Conservation (phyloP, 305 asterid genomes). For the Nicotiana rustica region DNA sequence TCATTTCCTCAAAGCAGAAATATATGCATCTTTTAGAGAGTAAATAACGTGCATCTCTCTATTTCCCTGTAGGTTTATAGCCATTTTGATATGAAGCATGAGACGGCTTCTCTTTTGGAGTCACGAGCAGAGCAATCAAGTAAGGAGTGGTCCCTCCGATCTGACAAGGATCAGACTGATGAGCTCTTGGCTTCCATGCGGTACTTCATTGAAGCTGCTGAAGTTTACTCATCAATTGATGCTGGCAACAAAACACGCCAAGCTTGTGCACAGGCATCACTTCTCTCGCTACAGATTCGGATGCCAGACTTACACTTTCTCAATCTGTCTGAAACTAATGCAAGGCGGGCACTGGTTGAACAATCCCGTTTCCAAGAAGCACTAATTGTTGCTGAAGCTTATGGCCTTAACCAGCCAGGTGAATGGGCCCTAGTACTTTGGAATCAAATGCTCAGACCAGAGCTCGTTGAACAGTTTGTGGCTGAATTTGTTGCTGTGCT, state of each 20-base stretch:
- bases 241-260: slow-evolving; percentile 90
- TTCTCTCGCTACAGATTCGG: slow-evolving; percentile 91
- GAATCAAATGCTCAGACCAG: slow-evolving; percentile 99
- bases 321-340: slow-evolving; percentile 89
- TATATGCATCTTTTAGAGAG: slow-evolving; percentile 27
- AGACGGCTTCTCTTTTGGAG: slow-evolving; percentile 87
- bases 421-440: slow-evolving; percentile 98
- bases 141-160: slow-evolving; percentile 70
- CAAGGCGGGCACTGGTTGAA: slow-evolving; percentile 82
- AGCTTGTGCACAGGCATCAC: slow-evolving; percentile 95
- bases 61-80: slow-evolving; percentile 73
- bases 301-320: slow-evolving; percentile 97
- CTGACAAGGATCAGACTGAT: slow-evolving; percentile 83
- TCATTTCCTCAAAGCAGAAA: slow-evolving; percentile 23
- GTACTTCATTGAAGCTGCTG: slow-evolving; percentile 89
- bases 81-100: slow-evolving; percentile 98
- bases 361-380: slow-evolving; percentile 97
- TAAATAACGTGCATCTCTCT: slow-evolving; percentile 36
- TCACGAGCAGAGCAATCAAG: slow-evolving; percentile 75
- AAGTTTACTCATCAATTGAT: slow-evolving; percentile 91
- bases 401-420: slow-evolving; percentile 91
- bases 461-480: slow-evolving; percentile 84
- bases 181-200: slow-evolving; percentile 94
- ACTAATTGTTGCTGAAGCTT: slow-evolving; percentile 95
- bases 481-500: slow-evolving; percentile 93